Evolutionary conservation across 2,329 filamentous ascomycete genomes (phyloP).

Genomic region (Blastomyces silverae): DNA sequence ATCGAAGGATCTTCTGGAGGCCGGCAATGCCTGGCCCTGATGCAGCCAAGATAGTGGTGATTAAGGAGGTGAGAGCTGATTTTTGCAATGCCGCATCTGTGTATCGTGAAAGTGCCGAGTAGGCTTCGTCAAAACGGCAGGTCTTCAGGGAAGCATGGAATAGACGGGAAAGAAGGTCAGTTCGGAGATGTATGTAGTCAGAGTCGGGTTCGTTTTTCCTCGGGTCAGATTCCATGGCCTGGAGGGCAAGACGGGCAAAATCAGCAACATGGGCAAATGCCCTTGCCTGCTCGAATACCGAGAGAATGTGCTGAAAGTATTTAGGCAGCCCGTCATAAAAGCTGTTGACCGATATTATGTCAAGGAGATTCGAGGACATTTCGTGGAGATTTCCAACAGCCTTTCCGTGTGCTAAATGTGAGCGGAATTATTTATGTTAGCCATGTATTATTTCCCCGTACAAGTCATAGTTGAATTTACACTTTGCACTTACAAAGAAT

Average conservation of each 20-base stretch:
- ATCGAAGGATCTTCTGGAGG: conserved; percentile 57
- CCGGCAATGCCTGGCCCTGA: conserved; percentile 37
- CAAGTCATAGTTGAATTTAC: conserved; percentile 5
- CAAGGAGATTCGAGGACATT: conserved; percentile 58
- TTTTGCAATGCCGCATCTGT: conserved; percentile 64
- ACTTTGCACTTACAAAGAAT: conserved; percentile 61
- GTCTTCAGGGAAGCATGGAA: conserved; percentile 77
- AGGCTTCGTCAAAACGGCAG: conserved; percentile 74
- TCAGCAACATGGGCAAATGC: conserved; percentile 75
- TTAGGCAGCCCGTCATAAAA: conserved; percentile 68
- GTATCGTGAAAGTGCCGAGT: conserved; percentile 68
- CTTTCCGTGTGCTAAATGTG: conserved; percentile 37
- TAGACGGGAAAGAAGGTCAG: conserved; percentile 71
- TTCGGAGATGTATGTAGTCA: conserved; percentile 44
- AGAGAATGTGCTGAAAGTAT: conserved; percentile 81
- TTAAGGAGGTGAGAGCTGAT: conserved; percentile 62
- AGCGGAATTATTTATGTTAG: conserved; percentile 15
- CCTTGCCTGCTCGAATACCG: conserved; percentile 70
- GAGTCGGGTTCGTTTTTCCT: conserved; percentile 29
- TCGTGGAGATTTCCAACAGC: conserved; percentile 41
- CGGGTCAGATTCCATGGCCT: conserved; percentile 46
- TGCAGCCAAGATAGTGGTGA: conserved; percentile 42
- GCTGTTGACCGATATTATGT: conserved; percentile 62
- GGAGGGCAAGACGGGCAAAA: conserved; percentile 69
- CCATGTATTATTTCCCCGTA: conserved; percentile 10